These are phyloP conservation scores for Orychophragmus violaceus DNA, from an alignment of 345 rosid species.

Conservation along the genomic window DNA sequence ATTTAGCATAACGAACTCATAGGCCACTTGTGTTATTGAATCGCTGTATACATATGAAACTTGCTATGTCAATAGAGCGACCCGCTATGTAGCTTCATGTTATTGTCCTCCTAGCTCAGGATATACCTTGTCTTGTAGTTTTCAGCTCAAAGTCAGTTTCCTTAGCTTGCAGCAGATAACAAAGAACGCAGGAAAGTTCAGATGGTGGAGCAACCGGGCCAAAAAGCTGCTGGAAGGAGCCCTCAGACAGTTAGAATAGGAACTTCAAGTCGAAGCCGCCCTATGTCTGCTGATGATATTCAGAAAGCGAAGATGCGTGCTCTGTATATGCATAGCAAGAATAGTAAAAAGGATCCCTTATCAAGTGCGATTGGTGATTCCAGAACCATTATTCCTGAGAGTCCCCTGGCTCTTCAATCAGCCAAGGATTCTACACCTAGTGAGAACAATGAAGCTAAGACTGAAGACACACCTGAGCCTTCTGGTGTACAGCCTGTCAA, in stretches of 20 bases:
- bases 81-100: not conserved
- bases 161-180: conserved; percentile 71
- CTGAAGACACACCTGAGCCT: conserved; percentile 32
- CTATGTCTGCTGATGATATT: conserved; percentile 98
- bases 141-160: conserved; percentile 22
- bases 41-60: conserved; percentile 1
- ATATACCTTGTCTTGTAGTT: not conserved
- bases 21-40: not conserved
- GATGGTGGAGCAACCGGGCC: conserved; percentile 97
- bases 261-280: conserved; percentile 63
- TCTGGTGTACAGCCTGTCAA: conserved; percentile 1
- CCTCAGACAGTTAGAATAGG: conserved; percentile 55
- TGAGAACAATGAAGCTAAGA: conserved; percentile 27
- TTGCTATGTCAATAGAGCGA: not conserved
- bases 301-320: conserved; percentile 98
- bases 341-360: conserved; percentile 48
- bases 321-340: conserved; percentile 68
- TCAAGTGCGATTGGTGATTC: conserved; percentile 39
- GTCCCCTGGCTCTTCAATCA: conserved; percentile 31
- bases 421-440: conserved; percentile 23
- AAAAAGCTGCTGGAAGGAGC: conserved; percentile 63
- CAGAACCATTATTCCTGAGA: conserved; percentile 39
- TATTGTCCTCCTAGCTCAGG: not conserved
- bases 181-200: conserved; percentile 90
- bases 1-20: not conserved